A percentile compares a stretch with the other conserved stretches of the same genome.
Evolutionary conservation across 176 grass and related monocot genomes (phyloP).

Genomic region (Lolium multiflorum): DNA sequence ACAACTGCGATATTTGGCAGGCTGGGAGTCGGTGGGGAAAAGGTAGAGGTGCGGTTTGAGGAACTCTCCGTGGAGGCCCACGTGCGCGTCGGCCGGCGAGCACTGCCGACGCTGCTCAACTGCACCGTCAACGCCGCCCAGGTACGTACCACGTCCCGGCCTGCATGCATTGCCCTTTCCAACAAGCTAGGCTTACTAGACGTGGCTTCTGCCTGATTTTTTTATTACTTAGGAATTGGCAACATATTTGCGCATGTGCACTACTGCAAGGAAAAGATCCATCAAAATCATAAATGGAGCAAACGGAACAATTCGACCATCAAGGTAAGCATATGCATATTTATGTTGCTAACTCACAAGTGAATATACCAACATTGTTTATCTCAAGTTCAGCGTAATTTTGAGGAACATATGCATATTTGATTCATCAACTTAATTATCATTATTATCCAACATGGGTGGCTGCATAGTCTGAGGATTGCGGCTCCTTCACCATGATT

Average conservation of each 20-base stretch:
- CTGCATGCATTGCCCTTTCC: too few relatives aligned
- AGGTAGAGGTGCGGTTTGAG: constrained; percentile 67
- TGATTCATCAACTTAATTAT: too few relatives aligned
- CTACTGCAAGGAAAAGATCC: constrained; percentile 6
- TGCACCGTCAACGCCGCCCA: constrained; percentile 48
- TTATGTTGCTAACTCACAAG: background rate
- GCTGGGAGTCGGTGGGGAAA: constrained; percentile 51
- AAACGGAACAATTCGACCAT: constrained; percentile 54
- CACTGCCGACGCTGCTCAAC: constrained; percentile 71
- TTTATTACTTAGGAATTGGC: background rate
- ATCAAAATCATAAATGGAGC: constrained; percentile 51
- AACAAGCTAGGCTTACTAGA: too few relatives aligned
- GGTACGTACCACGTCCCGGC: too few relatives aligned
- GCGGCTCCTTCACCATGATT: too few relatives aligned
- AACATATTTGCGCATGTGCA: constrained; percentile 19
- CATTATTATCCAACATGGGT: too few relatives aligned
- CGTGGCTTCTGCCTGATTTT: too few relatives aligned
- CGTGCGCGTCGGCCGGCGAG: constrained; percentile 34
- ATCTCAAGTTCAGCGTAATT: background rate
- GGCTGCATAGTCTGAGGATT: too few relatives aligned
- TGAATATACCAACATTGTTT: background rate
- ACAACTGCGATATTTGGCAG: background rate
- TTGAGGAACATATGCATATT: too few relatives aligned
- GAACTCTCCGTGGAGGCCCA: constrained; percentile 56
- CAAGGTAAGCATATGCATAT: constrained; percentile 41